Conservation (phyloP, 2,329 filamentous ascomycete species). For the Fusarium liriodendri region DNA sequence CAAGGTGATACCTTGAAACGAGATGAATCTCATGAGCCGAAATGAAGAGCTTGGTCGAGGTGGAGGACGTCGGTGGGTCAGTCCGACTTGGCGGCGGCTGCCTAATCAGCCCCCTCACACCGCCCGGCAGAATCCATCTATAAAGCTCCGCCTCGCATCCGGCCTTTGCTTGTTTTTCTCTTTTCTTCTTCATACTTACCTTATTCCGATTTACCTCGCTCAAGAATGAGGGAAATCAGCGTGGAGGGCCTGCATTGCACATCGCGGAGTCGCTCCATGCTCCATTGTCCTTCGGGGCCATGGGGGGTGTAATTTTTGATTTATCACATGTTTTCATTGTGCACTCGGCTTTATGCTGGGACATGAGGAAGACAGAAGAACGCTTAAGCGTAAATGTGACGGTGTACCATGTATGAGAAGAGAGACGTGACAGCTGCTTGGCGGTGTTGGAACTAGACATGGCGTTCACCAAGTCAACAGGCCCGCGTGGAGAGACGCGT, state of each 20-base stretch:
- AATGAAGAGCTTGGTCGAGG: neutral
- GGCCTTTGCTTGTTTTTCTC: constrained; percentile 41
- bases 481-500: neutral
- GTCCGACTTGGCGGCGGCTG: neutral
- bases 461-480: neutral
- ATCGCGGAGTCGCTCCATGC: constrained; percentile 60
- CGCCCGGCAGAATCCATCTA: constrained; percentile 31
- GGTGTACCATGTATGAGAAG: no score
- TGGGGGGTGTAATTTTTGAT: constrained; percentile 67
- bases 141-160: constrained; percentile 42
- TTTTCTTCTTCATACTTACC: constrained; percentile 66
- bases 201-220: constrained; percentile 58
- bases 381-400: no score
- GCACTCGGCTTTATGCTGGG: constrained; percentile 50
- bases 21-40: neutral
- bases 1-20: neutral
- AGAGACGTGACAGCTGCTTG: no score
- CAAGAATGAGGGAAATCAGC: constrained; percentile 58
- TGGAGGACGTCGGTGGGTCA: neutral
- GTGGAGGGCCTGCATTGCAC: constrained; percentile 66
- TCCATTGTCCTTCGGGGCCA: constrained; percentile 67
- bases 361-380: constrained; percentile 35
- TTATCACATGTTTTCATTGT: constrained; percentile 57
- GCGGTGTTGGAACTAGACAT: no score
- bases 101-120: neutral